Conservation (phyloP, 805 yeast species). For the Cyberlindnera euphorbiiphila region DNA sequence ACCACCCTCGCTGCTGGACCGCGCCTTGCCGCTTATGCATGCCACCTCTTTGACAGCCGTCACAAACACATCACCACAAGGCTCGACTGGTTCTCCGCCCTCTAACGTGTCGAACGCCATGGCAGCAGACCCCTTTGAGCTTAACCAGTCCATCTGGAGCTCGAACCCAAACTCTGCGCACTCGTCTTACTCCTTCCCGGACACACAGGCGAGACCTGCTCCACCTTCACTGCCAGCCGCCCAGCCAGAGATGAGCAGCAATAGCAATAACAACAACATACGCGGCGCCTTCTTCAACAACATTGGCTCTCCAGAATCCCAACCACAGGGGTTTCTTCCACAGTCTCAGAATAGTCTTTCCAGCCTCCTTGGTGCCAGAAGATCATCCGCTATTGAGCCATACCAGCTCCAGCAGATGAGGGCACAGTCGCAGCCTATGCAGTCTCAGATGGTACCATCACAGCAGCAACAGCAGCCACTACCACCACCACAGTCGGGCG, state of each 20-base stretch:
- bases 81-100: no score
- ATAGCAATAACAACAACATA: background rate
- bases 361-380: slow-evolving; percentile 14
- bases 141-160: slow-evolving; percentile 9
- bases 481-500: background rate
- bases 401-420: slow-evolving; percentile 8
- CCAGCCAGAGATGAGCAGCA: background rate
- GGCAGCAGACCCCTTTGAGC: slow-evolving; percentile 8
- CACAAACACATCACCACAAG: background rate
- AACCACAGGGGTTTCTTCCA: background rate
- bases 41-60: background rate
- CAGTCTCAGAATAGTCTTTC: background rate
- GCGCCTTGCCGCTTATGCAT: no score
- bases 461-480: slow-evolving; percentile 1
- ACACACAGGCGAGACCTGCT: no score
- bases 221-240: no score
- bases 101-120: background rate
- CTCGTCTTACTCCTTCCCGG: no score
- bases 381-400: slow-evolving; percentile 16
- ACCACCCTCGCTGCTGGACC: background rate
- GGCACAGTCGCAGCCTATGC: no score
- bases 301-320: no score
- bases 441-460: no score
- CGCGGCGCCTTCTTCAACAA: background rate
- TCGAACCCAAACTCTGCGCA: slow-evolving; percentile 1